Evolutionary conservation across 805 yeast species (phyloP).

Genomic region (Candida chilensis): DNA sequence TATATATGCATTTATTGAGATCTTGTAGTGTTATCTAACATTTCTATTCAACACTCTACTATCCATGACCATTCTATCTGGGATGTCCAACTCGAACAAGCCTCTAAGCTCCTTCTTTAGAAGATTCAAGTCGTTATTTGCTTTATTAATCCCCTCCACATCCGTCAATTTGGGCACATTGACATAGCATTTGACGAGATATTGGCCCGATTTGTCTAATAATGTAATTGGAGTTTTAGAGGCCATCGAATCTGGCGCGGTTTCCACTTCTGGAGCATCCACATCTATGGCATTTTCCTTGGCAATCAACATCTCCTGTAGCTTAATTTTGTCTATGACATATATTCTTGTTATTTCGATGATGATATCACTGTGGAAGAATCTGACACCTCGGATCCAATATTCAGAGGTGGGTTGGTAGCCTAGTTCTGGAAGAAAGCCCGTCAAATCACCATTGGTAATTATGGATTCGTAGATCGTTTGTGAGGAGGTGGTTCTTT

Average conservation of each 20-base stretch:
- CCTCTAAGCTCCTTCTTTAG: slow-evolving; percentile 63
- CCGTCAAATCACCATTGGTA: slow-evolving; percentile 36
- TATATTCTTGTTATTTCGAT: slow-evolving; percentile 48
- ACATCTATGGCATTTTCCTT: slow-evolving; percentile 1
- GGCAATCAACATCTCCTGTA: slow-evolving; percentile 2
- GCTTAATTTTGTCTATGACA: slow-evolving; percentile 15
- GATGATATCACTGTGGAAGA: slow-evolving; percentile 50
- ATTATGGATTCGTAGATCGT: slow-evolving; percentile 55
- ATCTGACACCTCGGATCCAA: slow-evolving; percentile 53
- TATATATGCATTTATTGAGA: no score
- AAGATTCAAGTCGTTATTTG: slow-evolving; percentile 50
- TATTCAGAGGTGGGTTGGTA: slow-evolving; percentile 56
- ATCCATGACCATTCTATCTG: slow-evolving; percentile 78
- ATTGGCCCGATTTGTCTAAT: slow-evolving; percentile 45
- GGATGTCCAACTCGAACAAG: slow-evolving; percentile 58
- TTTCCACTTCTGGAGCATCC: slow-evolving; percentile 1
- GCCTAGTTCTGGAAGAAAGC: slow-evolving; percentile 56
- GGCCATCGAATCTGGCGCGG: slow-evolving; percentile 5
- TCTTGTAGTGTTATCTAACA: no score
- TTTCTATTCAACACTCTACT: no score
- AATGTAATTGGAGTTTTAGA: slow-evolving; percentile 13
- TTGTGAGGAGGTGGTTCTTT: slow-evolving; percentile 53
- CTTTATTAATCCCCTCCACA: slow-evolving; percentile 58
- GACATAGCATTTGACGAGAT: slow-evolving; percentile 56
- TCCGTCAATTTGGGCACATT: slow-evolving; percentile 69